These are phyloP conservation scores for Saitozyma podzolica DNA, from an alignment of 768 basidiomycete species.

Conservation along the genomic window DNA sequence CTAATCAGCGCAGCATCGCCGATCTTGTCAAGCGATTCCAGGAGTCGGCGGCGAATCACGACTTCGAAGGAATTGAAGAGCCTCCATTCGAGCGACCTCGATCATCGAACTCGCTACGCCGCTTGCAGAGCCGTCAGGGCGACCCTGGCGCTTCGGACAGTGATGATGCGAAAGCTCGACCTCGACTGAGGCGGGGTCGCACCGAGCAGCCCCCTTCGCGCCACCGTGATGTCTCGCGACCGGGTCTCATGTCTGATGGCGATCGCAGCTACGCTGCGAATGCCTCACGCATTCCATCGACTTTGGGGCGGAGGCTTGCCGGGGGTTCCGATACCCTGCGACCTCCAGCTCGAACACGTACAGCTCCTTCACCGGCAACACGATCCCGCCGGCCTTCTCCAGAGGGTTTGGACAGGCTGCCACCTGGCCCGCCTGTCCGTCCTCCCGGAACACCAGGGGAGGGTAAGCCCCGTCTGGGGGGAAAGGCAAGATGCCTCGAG, in stretches of 20 bases:
- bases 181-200: constrained; percentile 42
- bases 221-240: constrained; percentile 49
- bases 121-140: constrained; percentile 14
- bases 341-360: background rate
- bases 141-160: constrained; percentile 67
- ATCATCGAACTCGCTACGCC: constrained; percentile 27
- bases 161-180: constrained; percentile 58
- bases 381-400: constrained; percentile 3
- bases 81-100: constrained; percentile 18
- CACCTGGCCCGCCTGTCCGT: constrained; percentile 5
- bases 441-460: constrained; percentile 10
- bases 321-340: background rate
- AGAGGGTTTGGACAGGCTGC: background rate
- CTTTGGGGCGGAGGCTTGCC: background rate
- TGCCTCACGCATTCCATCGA: constrained; percentile 63
- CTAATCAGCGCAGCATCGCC: constrained; percentile 59
- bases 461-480: constrained; percentile 33
- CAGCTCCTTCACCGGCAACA: background rate
- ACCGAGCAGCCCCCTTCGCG: constrained; percentile 40
- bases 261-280: constrained; percentile 92
- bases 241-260: constrained; percentile 73
- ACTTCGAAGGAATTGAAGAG: constrained; percentile 22
- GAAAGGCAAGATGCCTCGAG: constrained; percentile 45
- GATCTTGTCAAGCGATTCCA: constrained; percentile 67
- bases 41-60: constrained; percentile 17